Percentiles rank a stretch among this genome's conserved stretches.
Evolutionary conservation across 192 early-diverging fungal genomes (phyloP).

Genomic region (Rhizophagus sp.): DNA sequence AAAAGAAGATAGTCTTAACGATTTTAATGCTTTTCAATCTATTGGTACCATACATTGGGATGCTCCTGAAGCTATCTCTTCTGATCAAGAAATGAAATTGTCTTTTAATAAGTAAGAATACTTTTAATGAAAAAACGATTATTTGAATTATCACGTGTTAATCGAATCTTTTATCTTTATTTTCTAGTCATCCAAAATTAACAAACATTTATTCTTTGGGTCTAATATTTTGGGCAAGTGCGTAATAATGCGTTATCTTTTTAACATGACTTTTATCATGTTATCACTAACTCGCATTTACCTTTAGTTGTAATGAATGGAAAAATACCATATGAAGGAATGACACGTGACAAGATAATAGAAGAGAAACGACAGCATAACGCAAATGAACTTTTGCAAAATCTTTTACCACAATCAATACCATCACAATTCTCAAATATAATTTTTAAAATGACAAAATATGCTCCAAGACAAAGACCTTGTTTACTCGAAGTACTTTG

Average conservation of each 20-base stretch:
- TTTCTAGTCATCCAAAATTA: slow-evolving; percentile 1
- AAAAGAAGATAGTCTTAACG: neutral
- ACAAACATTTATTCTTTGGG: slow-evolving; percentile 20
- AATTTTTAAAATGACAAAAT: slow-evolving; percentile 12
- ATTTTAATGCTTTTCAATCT: neutral
- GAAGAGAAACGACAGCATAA: neutral
- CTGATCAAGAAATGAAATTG: neutral
- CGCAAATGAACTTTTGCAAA: neutral
- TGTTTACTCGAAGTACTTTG: slow-evolving; percentile 42
- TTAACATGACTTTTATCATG: neutral
- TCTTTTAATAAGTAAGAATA: neutral
- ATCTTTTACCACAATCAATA: neutral
- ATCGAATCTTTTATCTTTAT: neutral
- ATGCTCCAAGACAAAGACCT: slow-evolving; percentile 49
- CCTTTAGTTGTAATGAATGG: slow-evolving; percentile 20
- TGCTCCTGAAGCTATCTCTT: slow-evolving; percentile 8
- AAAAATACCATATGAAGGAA: slow-evolving; percentile 8
- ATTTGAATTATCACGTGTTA: neutral
- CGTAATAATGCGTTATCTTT: neutral
- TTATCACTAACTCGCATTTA: neutral
- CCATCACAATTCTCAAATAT: neutral
- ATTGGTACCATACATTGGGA: slow-evolving; percentile 11
- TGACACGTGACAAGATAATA: slow-evolving; percentile 6
- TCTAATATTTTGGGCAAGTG: slow-evolving; percentile 22
- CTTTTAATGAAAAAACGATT: neutral